A percentile compares a stretch with the other conserved stretches of the same genome.
Evolutionary conservation across 2,329 filamentous ascomycete species (phyloP).

Genomic region (Nannizzia gypsea): DNA sequence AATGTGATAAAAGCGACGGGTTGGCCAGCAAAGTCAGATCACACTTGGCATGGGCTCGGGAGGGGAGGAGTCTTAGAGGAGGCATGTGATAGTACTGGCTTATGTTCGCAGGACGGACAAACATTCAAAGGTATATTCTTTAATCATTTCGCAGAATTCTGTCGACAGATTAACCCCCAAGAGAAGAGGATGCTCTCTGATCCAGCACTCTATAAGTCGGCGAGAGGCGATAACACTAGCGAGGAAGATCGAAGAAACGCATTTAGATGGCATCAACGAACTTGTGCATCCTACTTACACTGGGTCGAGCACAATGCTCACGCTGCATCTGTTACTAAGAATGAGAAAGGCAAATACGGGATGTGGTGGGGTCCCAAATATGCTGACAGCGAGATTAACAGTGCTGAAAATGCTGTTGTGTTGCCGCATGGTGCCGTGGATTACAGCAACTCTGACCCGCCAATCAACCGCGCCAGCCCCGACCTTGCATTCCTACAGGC

Average conservation of each 20-base stretch:
- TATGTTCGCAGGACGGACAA: constrained; percentile 72
- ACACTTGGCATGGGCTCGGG: constrained; percentile 62
- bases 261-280: constrained; percentile 43
- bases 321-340: constrained; percentile 59
- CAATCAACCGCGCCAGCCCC: constrained; percentile 8
- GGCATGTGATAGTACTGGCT: constrained; percentile 59
- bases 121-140: constrained; percentile 95
- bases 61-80: constrained; percentile 74
- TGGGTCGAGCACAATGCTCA: constrained; percentile 73
- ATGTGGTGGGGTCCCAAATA: constrained; percentile 64
- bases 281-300: constrained; percentile 53
- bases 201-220: constrained; percentile 18
- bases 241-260: constrained; percentile 34
- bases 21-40: constrained; percentile 41
- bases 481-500: background rate
- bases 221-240: constrained; percentile 25
- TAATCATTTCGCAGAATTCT: constrained; percentile 73
- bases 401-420: constrained; percentile 13
- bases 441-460: constrained; percentile 33
- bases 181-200: constrained; percentile 36
- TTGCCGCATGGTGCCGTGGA: constrained; percentile 39
- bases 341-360: constrained; percentile 60
- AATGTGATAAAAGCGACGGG: constrained; percentile 69
- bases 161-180: constrained; percentile 48
- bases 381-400: constrained; percentile 9